These are phyloP conservation scores for Austropuccinia psidii DNA, from an alignment of 1,284 basidiomycete genomes.

Conservation along the genomic window DNA sequence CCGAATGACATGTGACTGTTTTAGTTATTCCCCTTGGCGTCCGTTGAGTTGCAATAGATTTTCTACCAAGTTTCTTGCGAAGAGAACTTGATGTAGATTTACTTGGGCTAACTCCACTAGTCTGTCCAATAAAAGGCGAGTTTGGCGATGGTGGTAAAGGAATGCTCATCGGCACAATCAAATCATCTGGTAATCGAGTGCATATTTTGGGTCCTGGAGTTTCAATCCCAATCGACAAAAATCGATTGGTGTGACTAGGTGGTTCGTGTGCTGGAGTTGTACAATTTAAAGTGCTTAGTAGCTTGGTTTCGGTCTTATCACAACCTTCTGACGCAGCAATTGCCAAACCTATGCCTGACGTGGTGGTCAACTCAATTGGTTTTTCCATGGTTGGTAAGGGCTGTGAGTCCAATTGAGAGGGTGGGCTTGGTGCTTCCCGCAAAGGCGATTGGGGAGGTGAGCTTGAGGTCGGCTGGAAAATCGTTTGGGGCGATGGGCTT, in stretches of 20 bases:
- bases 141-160: constrained; percentile 32
- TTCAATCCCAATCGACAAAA: not conserved
- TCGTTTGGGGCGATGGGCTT: too few species aligned
- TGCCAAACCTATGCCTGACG: too few species aligned
- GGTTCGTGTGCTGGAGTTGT: too few species aligned
- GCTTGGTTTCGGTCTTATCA: too few species aligned
- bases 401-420: too few species aligned
- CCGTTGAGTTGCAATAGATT: not conserved
- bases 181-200: constrained; percentile 13
- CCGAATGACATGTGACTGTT: not conserved
- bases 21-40: not conserved
- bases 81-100: not conserved
- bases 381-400: too few species aligned
- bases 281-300: too few species aligned
- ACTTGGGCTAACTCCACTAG: not conserved
- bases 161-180: constrained; percentile 30
- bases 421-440: too few species aligned
- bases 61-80: not conserved
- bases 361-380: too few species aligned
- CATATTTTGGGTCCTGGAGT: constrained; percentile 25
- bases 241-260: not conserved
- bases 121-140: constrained; percentile 1
- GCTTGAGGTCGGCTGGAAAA: too few species aligned
- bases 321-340: too few species aligned
- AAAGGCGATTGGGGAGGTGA: too few species aligned